phyloP scores from a whole-genome alignment of 225 moss, liverwort and hornwort genomes.

The Pseudisothecium myosuroides region DNA sequence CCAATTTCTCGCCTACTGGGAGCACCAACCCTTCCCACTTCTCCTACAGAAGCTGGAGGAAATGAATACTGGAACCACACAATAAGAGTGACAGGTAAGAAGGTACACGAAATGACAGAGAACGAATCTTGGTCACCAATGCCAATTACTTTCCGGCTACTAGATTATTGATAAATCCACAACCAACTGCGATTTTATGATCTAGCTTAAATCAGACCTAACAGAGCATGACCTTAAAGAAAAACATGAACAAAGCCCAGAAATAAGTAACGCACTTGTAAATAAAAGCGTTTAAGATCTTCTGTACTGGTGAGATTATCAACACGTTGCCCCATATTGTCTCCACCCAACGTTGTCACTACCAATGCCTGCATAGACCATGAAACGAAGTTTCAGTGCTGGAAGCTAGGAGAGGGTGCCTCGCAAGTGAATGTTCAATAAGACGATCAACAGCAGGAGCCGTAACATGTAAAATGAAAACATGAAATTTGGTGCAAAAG shows the following conservation, averaged over 20 bases:
- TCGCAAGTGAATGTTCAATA: background rate
- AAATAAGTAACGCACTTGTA: constrained; percentile 44
- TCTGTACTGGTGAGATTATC: constrained; percentile 83
- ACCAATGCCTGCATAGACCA: constrained; percentile 56
- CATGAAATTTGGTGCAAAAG: background rate
- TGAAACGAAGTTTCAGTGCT: background rate
- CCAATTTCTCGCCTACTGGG: constrained; percentile 96
- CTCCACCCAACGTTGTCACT: constrained; percentile 84
- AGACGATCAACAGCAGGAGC: background rate
- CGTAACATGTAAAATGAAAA: background rate
- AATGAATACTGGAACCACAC: constrained; percentile 62
- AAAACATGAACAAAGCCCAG: background rate
- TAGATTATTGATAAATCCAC: background rate
- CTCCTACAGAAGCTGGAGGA: constrained; percentile 92
- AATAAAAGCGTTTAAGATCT: constrained; percentile 76
- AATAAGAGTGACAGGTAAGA: background rate
- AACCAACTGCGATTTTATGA: background rate
- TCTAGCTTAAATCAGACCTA: background rate
- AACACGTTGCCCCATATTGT: constrained; percentile 82
- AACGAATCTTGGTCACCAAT: background rate
- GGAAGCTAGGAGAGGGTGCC: background rate
- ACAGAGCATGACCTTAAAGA: background rate
- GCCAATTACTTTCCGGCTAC: background rate
- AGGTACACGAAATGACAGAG: background rate
- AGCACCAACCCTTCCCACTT: constrained; percentile 78